Percentiles rank a stretch among this genome's conserved stretches.
phyloP scores from a whole-genome alignment of 768 basidiomycete species.

The Crassisporium funariophilum region DNA sequence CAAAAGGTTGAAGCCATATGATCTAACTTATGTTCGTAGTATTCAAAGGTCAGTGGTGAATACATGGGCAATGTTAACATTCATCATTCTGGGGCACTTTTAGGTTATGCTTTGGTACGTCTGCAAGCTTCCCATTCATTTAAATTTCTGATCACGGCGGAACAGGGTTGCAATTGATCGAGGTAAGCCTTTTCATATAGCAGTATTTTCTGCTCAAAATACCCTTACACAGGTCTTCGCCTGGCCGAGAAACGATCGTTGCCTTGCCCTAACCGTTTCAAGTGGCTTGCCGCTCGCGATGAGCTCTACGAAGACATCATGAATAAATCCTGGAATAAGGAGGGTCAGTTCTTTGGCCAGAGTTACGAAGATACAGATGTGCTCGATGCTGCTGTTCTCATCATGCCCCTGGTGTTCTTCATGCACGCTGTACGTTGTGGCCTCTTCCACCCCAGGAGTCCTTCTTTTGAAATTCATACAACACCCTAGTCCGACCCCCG shows the following conservation, averaged over 20 bases:
- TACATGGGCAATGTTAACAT: not conserved
- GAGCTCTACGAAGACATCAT: constrained; percentile 92
- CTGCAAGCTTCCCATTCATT: no score
- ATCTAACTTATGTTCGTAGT: no score
- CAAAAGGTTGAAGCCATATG: not conserved
- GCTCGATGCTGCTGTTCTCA: constrained; percentile 85
- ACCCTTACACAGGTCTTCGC: constrained; percentile 65
- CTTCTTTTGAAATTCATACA: not conserved
- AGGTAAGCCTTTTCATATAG: constrained; percentile 42
- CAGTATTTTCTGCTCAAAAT: not conserved
- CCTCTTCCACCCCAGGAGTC: no score
- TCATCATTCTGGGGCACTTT: not conserved
- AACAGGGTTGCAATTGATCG: constrained; percentile 92
- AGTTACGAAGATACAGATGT: constrained; percentile 85
- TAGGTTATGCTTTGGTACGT: constrained; percentile 88
- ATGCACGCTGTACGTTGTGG: constrained; percentile 72
- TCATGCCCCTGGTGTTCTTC: constrained; percentile 95
- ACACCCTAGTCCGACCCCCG: constrained; percentile 74
- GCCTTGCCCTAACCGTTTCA: constrained; percentile 71
- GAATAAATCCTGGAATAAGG: constrained; percentile 81
- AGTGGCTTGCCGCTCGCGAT: constrained; percentile 81
- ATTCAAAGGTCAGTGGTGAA: constrained; percentile 18
- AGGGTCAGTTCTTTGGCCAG: constrained; percentile 75
- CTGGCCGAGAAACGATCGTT: constrained; percentile 94
- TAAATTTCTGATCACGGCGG: not conserved